A percentile compares a stretch with the other conserved stretches of the same genome.
Conservation (phyloP, 2,329 filamentous ascomycete species). For the Dothiorella sarmentorum region DNA sequence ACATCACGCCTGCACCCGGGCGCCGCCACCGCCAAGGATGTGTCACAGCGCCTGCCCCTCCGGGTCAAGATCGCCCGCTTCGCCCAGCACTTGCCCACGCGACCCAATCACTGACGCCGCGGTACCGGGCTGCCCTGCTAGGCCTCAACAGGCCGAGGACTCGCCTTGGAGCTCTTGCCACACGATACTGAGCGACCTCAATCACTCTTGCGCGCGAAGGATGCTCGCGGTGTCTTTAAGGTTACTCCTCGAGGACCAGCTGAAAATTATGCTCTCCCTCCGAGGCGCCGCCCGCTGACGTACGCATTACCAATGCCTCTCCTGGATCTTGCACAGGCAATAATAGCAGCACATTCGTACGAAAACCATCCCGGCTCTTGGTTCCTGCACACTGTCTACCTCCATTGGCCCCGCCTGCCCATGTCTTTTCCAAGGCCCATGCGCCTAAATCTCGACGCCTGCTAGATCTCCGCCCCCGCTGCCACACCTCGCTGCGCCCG, state of each 20-base stretch:
- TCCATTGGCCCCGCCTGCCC: background rate
- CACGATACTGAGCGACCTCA: background rate
- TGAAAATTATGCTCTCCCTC: constrained; percentile 1
- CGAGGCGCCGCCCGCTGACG: constrained; percentile 17
- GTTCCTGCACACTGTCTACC: constrained; percentile 5
- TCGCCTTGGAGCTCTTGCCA: constrained; percentile 2
- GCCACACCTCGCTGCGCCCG: background rate
- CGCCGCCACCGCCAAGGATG: constrained; percentile 17
- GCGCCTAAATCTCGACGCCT: constrained; percentile 12
- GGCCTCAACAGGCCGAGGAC: constrained; percentile 2
- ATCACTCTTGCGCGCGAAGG: constrained; percentile 7
- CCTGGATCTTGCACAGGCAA: constrained; percentile 3
- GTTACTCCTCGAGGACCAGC: background rate
- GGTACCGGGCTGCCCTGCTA: constrained; percentile 16
- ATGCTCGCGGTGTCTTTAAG: constrained; percentile 14
- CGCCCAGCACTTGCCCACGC: background rate
- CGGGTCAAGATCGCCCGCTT: constrained; percentile 8
- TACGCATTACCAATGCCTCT: constrained; percentile 16
- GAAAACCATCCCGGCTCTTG: background rate
- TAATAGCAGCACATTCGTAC: constrained; percentile 13
- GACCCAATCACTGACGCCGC: constrained; percentile 14
- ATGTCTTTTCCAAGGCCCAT: constrained; percentile 1
- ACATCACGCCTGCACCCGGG: constrained; percentile 11
- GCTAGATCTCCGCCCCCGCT: constrained; percentile 7
- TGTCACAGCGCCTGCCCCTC: constrained; percentile 15